A percentile compares a stretch with the other conserved stretches of the same genome.
phyloP scores from a whole-genome alignment of 2,329 filamentous ascomycete genomes.

The Verticillium longisporum region DNA sequence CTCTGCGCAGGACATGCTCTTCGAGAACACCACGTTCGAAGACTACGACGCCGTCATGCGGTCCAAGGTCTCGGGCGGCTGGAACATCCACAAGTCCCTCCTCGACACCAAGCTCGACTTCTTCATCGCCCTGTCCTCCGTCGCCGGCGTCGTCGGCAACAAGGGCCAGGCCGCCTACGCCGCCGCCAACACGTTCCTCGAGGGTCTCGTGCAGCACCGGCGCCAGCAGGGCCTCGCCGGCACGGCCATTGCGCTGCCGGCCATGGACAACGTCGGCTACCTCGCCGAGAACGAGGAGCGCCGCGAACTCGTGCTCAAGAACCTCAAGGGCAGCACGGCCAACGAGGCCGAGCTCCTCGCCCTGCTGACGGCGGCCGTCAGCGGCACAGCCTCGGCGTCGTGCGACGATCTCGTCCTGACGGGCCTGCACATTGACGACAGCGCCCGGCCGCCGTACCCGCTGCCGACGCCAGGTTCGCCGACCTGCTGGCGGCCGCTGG shows the following conservation, averaged over 20 bases:
- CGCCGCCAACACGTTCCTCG: constrained; percentile 25
- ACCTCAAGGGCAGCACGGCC: not conserved
- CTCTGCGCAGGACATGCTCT: constrained; percentile 16
- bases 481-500: not conserved
- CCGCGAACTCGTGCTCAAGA: not conserved
- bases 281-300: constrained; percentile 15
- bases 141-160: constrained; percentile 25
- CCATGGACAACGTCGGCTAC: constrained; percentile 16
- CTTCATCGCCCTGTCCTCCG: constrained; percentile 30
- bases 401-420: not conserved
- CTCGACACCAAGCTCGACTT: constrained; percentile 21
- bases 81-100: constrained; percentile 26
- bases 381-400: constrained; percentile 3
- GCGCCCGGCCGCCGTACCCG: not conserved
- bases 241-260: constrained; percentile 16
- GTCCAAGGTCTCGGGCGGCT: constrained; percentile 31
- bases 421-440: not conserved
- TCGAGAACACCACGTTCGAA: constrained; percentile 25
- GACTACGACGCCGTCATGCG: constrained; percentile 22
- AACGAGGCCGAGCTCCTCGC: not conserved
- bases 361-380: constrained; percentile 2
- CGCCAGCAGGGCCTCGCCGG: constrained; percentile 5
- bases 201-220: constrained; percentile 17
- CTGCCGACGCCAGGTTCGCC: not conserved
- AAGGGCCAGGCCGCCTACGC: constrained; percentile 32